Percentiles rank a stretch among this genome's conserved stretches.
phyloP scores from a whole-genome alignment of 2,329 filamentous ascomycete genomes.

The Waltergamsia citrina region DNA sequence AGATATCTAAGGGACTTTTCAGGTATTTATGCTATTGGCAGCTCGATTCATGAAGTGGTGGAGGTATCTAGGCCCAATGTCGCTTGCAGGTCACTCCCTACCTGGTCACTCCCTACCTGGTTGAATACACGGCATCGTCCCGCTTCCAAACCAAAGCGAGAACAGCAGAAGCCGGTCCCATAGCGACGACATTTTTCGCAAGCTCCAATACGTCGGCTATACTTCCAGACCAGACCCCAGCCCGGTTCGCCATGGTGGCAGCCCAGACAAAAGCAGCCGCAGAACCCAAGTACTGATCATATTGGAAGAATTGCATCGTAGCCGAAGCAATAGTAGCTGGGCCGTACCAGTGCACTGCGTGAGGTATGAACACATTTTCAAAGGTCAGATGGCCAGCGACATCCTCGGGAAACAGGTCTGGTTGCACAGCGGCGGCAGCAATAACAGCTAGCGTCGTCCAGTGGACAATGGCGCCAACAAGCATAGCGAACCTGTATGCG shows the following conservation, averaged over 20 bases:
- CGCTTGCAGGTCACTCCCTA: no score
- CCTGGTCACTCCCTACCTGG: no score
- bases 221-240: not conserved
- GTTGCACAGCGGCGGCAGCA: constrained; percentile 5
- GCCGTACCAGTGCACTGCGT: not conserved
- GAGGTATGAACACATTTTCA: constrained; percentile 10
- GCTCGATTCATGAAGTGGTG: no score
- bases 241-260: constrained; percentile 7
- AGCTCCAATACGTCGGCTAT: not conserved
- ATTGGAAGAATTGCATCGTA: constrained; percentile 13
- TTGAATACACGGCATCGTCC: constrained; percentile 3
- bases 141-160: constrained; percentile 1
- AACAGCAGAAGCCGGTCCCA: constrained; percentile 2
- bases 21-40: no score
- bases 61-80: no score
- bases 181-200: not conserved
- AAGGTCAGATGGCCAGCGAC: constrained; percentile 8
- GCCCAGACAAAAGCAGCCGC: constrained; percentile 11
- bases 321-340: constrained; percentile 4
- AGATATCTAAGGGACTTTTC: no score
- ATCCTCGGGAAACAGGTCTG: constrained; percentile 9
- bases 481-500: constrained; percentile 14
- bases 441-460: constrained; percentile 10
- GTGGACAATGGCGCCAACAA: constrained; percentile 12
- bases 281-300: constrained; percentile 13